phyloP scores from a whole-genome alignment of 2,329 filamentous ascomycete species.

The Fusarium incarnatum region DNA sequence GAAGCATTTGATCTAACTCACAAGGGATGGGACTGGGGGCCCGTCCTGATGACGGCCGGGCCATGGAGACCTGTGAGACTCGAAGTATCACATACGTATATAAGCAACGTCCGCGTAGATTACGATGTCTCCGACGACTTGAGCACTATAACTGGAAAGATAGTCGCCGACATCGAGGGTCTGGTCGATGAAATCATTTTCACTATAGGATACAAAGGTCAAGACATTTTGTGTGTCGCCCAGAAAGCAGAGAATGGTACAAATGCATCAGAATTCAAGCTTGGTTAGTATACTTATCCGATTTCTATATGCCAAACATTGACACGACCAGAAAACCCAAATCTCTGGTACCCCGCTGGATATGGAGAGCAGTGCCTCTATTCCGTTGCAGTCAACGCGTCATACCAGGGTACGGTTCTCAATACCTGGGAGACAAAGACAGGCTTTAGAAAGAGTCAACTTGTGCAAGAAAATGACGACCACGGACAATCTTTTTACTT shows the following conservation, averaged over 20 bases:
- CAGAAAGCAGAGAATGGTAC: not conserved
- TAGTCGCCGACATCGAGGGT: not conserved
- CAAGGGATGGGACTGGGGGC: conserved; percentile 76
- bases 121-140: conserved; percentile 8
- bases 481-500: conserved; percentile 81
- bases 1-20: fast-evolving
- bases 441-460: conserved; percentile 1
- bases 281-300: not conserved
- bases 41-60: conserved; percentile 70
- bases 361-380: conserved; percentile 26
- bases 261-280: not conserved
- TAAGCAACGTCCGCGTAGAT: conserved; percentile 66
- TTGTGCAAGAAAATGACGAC: conserved; percentile 57
- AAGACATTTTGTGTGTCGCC: not conserved
- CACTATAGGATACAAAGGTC: not conserved
- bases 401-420: not conserved
- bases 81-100: conserved; percentile 66
- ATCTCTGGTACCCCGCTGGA: conserved; percentile 6
- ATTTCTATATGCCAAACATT: not conserved
- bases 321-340: not conserved
- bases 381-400: not conserved
- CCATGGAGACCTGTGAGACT: conserved; percentile 75
- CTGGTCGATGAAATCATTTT: not conserved
- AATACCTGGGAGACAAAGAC: not conserved
- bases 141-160: not conserved